These are phyloP conservation scores for Aspergillus heteromorphus DNA, from an alignment of 495 filamentous ascomycete genomes.

Conservation along the genomic window DNA sequence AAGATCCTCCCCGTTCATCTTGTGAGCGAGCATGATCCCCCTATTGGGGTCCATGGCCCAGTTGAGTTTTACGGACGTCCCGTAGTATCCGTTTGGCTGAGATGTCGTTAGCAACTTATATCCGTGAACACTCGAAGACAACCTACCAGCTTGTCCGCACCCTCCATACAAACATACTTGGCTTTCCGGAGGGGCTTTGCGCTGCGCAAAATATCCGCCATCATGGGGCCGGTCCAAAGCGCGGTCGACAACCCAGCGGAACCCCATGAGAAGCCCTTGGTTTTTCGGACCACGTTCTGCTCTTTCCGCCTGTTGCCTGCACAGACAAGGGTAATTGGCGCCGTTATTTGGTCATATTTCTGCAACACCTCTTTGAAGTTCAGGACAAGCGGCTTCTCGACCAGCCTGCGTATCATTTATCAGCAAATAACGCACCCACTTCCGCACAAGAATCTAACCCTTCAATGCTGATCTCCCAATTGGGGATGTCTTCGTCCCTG, in stretches of 20 bases:
- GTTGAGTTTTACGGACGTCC: constrained; percentile 80
- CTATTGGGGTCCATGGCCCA: constrained; percentile 83
- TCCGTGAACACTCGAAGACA: neutral
- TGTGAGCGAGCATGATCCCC: constrained; percentile 85
- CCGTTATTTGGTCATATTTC: constrained; percentile 79
- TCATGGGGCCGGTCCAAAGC: constrained; percentile 78
- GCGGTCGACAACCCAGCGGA: constrained; percentile 85
- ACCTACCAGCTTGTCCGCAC: constrained; percentile 72
- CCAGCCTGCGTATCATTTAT: constrained; percentile 42
- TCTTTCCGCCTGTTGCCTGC: constrained; percentile 93
- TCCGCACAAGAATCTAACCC: constrained; percentile 46
- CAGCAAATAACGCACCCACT: neutral
- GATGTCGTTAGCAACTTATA: neutral
- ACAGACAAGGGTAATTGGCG: constrained; percentile 86
- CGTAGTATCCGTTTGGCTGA: constrained; percentile 84
- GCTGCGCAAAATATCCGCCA: constrained; percentile 65
- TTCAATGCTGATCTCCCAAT: constrained; percentile 84
- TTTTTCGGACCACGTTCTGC: constrained; percentile 86
- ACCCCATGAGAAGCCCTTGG: constrained; percentile 96
- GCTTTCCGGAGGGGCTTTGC: constrained; percentile 67
- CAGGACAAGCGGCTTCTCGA: constrained; percentile 70
- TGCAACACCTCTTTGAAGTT: constrained; percentile 67
- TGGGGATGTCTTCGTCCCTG: constrained; percentile 61
- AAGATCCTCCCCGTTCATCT: constrained; percentile 86
- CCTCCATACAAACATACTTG: constrained; percentile 88